A percentile compares a stretch with the other conserved stretches of the same genome.
phyloP scores from a whole-genome alignment of 2,329 filamentous ascomycete genomes.

The Ascocoryne sarcoides region DNA sequence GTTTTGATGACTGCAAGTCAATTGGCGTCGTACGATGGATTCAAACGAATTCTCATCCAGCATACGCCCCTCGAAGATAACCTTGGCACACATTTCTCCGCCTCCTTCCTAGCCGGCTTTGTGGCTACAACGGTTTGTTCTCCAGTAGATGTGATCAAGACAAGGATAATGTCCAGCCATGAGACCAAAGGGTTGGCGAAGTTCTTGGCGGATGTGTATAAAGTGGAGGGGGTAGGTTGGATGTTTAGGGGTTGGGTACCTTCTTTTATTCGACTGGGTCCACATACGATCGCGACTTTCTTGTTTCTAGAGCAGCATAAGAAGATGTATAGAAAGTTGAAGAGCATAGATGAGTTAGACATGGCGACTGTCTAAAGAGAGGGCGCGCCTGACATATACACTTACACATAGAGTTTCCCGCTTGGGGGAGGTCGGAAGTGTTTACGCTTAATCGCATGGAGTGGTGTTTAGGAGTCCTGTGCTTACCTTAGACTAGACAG shows the following conservation, averaged over 20 bases:
- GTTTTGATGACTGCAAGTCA: conserved; percentile 84
- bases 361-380: background rate
- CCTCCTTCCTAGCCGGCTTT: conserved; percentile 70
- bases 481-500: too few relatives aligned
- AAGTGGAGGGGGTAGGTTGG: conserved; percentile 66
- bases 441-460: conserved; percentile 3
- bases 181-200: conserved; percentile 45
- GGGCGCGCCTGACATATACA: background rate
- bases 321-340: conserved; percentile 58
- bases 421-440: background rate
- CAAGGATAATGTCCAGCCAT: conserved; percentile 68
- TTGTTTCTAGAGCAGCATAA: conserved; percentile 82
- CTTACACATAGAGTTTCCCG: background rate
- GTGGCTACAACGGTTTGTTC: conserved; percentile 79
- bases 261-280: conserved; percentile 56
- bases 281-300: conserved; percentile 82
- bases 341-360: conserved; percentile 21
- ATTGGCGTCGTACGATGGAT: conserved; percentile 74
- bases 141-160: conserved; percentile 85
- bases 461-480: too few relatives aligned
- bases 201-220: conserved; percentile 59
- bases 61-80: conserved; percentile 59
- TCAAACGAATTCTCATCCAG: conserved; percentile 62
- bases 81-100: conserved; percentile 68
- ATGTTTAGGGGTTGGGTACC: conserved; percentile 89